phyloP scores from a whole-genome alignment of 306 rosid genomes.

The Rosa multiflora region DNA sequence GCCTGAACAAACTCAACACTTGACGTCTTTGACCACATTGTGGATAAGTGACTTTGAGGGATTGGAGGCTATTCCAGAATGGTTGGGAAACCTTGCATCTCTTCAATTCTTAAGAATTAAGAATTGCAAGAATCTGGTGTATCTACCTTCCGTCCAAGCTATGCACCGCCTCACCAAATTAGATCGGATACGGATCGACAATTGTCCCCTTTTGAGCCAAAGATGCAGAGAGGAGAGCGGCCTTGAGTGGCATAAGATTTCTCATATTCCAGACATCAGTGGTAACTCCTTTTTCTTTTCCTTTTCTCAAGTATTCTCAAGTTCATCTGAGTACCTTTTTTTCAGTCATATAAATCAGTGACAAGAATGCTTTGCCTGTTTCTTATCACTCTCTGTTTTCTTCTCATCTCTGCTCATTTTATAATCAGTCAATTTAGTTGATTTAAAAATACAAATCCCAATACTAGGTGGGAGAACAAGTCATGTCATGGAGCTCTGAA shows the following conservation, averaged over 20 bases:
- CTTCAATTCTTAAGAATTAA: neutral
- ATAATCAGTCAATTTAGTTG: neutral
- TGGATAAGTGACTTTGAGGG: neutral
- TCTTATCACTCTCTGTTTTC: too few relatives aligned
- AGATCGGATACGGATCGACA: accelerated
- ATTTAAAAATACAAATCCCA: too few relatives aligned
- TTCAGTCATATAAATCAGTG: too few relatives aligned
- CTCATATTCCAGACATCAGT: neutral
- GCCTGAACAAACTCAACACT: neutral
- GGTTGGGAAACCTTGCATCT: neutral
- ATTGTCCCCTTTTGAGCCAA: neutral
- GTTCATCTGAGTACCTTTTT: too few relatives aligned
- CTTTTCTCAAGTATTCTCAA: too few relatives aligned
- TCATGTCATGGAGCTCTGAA: too few relatives aligned
- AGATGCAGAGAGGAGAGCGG: neutral
- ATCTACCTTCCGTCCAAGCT: neutral
- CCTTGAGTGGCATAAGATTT: neutral
- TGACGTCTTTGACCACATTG: neutral
- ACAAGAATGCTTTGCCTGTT: too few relatives aligned
- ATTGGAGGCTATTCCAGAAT: neutral
- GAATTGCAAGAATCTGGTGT: neutral
- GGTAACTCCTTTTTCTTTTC: neutral
- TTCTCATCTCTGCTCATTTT: too few relatives aligned
- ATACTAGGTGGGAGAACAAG: too few relatives aligned
- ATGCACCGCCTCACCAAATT: neutral